Base-by-base conservation (phyloP, 208 protist genomes). In the Naegleria lovaniensis region DNA sequence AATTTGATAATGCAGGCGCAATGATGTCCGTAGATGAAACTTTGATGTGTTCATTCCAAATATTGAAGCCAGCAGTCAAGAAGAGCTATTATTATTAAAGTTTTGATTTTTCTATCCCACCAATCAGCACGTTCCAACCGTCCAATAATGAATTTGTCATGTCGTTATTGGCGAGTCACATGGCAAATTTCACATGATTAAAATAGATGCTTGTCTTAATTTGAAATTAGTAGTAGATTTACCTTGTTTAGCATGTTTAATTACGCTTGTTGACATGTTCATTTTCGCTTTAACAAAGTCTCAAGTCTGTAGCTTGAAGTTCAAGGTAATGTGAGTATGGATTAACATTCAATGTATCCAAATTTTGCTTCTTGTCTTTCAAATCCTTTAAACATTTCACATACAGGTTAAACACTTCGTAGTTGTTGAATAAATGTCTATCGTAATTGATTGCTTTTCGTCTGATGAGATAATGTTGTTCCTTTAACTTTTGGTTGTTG, bases 1-100 rank as follows among this genome's bases (percentile, higher is more conserved):
- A 99, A 92, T 99, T 99, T 94, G 98, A 99, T 90, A 99, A 99
- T 92, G 95, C 98, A n/a, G 99, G 98, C 29, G 98, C 98, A 7
- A 97, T 99, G 93, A 97, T 99, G 95, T 96, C 95, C 85, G 97
- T 99, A 0, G 97, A 99, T 90, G 96, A 98, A 76, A 96, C 97
- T 5, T 94, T 99, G 0, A 97, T 99, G 90, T 99, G 98, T 91
- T 99, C 98, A 15, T 99, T 99, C 94, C 97, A 99, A 93, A 98
- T 99, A 43, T 93, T 98, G 15, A 98, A 98, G 91, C 95, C 96
- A 29, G 52, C 79, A 36, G 36, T 84, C 19, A 85, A 90, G 43
- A 84, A 85, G 40, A 92, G 91, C 3, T 95, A 91, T 84, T 95
- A 96, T 88, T 95, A 94, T 3, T 91, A 58, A 67, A 67, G 11